phyloP scores from a whole-genome alignment of 2,329 filamentous ascomycete species.

The Ploettnerulaceae sp. region DNA sequence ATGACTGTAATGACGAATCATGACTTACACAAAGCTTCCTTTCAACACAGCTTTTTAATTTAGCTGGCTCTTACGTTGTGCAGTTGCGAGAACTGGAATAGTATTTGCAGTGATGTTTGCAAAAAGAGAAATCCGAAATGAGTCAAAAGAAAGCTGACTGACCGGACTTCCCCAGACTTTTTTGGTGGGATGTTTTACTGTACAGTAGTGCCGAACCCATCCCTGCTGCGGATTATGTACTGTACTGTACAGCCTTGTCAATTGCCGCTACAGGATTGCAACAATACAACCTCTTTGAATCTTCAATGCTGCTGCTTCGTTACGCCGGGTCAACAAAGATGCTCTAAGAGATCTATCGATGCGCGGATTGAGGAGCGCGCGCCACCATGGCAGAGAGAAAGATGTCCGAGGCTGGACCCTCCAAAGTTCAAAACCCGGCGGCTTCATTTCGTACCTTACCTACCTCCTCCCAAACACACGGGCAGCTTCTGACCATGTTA shows the following conservation, averaged over 20 bases:
- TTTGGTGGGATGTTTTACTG: conserved; percentile 8
- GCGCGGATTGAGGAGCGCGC: conserved; percentile 5
- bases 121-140: not conserved
- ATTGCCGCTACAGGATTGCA: too few species aligned
- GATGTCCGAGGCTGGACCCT: conserved; percentile 40
- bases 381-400: conserved; percentile 43
- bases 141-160: conserved; percentile 4
- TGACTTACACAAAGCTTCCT: too few species aligned
- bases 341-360: not conserved
- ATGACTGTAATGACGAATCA: too few species aligned
- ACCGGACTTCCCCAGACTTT: conserved; percentile 11
- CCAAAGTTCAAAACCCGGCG: conserved; percentile 27
- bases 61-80: too few species aligned
- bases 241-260: not conserved
- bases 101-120: too few species aligned
- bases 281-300: too few species aligned
- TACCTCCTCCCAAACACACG: not conserved
- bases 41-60: too few species aligned
- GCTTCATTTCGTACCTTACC: conserved; percentile 30
- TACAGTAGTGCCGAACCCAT: too few species aligned
- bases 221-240: too few species aligned
- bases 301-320: not conserved
- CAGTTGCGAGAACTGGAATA: too few species aligned
- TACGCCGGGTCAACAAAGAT: not conserved
- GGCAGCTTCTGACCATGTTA: conserved; percentile 13